Evolutionary conservation across 306 rosid genomes (phyloP).

Genomic region (Adenanthera pavonina): DNA sequence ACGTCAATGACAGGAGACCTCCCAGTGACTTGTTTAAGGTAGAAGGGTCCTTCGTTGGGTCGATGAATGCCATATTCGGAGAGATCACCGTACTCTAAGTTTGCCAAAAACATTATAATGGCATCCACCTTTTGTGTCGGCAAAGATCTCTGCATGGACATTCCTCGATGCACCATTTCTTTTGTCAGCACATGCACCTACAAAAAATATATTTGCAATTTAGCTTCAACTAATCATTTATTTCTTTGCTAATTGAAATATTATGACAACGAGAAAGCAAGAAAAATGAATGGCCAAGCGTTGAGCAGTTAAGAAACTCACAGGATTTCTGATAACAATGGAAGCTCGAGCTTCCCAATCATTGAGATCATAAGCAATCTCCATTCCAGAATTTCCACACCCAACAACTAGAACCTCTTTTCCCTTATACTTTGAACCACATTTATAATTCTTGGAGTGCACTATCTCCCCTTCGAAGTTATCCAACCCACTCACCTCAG

Average conservation of each 20-base stretch:
- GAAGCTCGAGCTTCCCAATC: slow-evolving; percentile 21
- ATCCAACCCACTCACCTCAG: slow-evolving; percentile 44
- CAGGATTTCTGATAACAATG: slow-evolving; percentile 53
- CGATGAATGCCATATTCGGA: slow-evolving; percentile 45
- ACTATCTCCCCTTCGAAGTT: slow-evolving; percentile 48
- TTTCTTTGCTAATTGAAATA: too few species aligned
- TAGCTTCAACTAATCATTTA: too few species aligned
- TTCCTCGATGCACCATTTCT: slow-evolving; percentile 46
- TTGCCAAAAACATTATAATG: background rate
- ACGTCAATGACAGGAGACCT: slow-evolving; percentile 57
- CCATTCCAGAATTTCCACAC: slow-evolving; percentile 74
- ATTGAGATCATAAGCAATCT: slow-evolving; percentile 50
- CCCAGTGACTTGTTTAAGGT: slow-evolving; percentile 42
- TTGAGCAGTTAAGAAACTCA: background rate
- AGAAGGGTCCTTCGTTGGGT: slow-evolving; percentile 56
- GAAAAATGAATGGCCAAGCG: too few species aligned
- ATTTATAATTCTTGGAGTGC: slow-evolving; percentile 55
- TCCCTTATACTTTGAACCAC: slow-evolving; percentile 42
- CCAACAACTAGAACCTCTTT: slow-evolving; percentile 68
- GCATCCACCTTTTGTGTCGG: slow-evolving; percentile 44
- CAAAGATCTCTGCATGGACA: slow-evolving; percentile 41
- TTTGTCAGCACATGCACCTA: slow-evolving; percentile 58
- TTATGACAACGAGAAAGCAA: too few species aligned
- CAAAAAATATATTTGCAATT: too few species aligned
- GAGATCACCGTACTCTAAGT: slow-evolving; percentile 43